A percentile compares a stretch with the other conserved stretches of the same genome.
These are phyloP conservation scores for Emmonsia crescens DNA, from an alignment of 2,329 filamentous ascomycete species.

Conservation along the genomic window DNA sequence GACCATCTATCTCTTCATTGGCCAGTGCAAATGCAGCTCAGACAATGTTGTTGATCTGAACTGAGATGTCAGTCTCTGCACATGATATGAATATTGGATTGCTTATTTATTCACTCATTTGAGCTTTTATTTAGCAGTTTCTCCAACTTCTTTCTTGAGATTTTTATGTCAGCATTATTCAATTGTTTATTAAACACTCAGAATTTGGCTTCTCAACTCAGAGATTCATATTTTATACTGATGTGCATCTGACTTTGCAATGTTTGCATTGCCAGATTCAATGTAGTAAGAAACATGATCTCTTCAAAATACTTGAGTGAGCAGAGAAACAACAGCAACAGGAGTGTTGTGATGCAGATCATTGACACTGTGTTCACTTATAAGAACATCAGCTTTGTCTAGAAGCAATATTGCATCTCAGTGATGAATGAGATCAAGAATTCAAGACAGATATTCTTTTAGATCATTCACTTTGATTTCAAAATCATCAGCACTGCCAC, in stretches of 20 bases:
- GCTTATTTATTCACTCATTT: slow-evolving; percentile 2
- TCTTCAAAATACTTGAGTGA: slow-evolving; percentile 2
- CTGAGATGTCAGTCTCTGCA: background rate
- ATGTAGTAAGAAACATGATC: slow-evolving; percentile 38
- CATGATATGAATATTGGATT: background rate
- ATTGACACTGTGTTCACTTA: slow-evolving; percentile 28
- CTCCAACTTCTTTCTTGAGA: background rate
- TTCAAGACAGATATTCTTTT: slow-evolving; percentile 35
- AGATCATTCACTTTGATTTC: slow-evolving; percentile 34
- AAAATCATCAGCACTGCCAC: slow-evolving; percentile 40
- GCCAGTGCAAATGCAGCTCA: slow-evolving; percentile 2
- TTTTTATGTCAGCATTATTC: background rate
- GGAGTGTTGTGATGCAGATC: slow-evolving; percentile 38
- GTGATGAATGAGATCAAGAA: slow-evolving; percentile 38
- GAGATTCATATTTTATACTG: slow-evolving; percentile 36
- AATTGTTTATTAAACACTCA: background rate
- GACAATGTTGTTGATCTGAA: slow-evolving; percentile 4
- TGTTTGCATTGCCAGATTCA: slow-evolving; percentile 40
- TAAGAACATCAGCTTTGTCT: slow-evolving; percentile 40
- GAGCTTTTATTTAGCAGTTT: slow-evolving; percentile 2
- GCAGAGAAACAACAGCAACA: slow-evolving; percentile 27
- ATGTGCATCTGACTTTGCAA: slow-evolving; percentile 42
- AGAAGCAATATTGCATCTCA: slow-evolving; percentile 45
- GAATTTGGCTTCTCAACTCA: slow-evolving; percentile 13
- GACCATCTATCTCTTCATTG: background rate